Base-by-base conservation (phyloP, 78 protist species). In the Dictyostelium citrinum region DNA sequence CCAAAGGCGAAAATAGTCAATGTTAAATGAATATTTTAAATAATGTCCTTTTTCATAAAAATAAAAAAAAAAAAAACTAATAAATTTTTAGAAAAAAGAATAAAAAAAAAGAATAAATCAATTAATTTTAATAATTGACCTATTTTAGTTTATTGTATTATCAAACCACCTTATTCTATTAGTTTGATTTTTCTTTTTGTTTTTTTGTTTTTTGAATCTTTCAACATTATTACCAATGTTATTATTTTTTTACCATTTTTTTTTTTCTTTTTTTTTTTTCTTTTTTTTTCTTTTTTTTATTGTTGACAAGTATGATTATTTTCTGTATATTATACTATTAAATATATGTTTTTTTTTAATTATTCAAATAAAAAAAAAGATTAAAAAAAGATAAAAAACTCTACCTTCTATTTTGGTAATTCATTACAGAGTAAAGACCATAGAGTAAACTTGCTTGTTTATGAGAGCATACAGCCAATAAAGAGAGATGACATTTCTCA, bases 401-500 rank as follows among this genome's bases (percentile, higher is more conserved):
- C 55, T 88, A 88, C 80, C 93, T 88, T 68, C 93, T 81, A 46
- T 88, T 88, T 68, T 88, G 93, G 33, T 95, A 91, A 29, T 61
- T 27, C 95, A 84, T 77, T 49, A 95, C 95, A 37, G 97, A 88
- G 37, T 91, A 82, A 27, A 95, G 46, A 27, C 90, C 97, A 82
- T 83, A 95, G 0, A 95, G 35, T 14, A 95, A 46, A 60, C 83
- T 70, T 9, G 97, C 97, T 72, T 95, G 97, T 55, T 90, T 81
- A 68, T 90, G 95, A 55, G 94, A 83, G 70, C 91, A 75, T 27
- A 95, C 80, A 22, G 91, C 95, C 35, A 95, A 84, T 33, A 95
- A 20, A 77, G 91, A 70, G 41, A 95, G 51, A 74, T 95, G 97
- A 71, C 85, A 60, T 68, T 95, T 95, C 68, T 95, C 97, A 70